Conservation (phyloP, 495 filamentous ascomycete genomes). For the Podospora anserina region DNA sequence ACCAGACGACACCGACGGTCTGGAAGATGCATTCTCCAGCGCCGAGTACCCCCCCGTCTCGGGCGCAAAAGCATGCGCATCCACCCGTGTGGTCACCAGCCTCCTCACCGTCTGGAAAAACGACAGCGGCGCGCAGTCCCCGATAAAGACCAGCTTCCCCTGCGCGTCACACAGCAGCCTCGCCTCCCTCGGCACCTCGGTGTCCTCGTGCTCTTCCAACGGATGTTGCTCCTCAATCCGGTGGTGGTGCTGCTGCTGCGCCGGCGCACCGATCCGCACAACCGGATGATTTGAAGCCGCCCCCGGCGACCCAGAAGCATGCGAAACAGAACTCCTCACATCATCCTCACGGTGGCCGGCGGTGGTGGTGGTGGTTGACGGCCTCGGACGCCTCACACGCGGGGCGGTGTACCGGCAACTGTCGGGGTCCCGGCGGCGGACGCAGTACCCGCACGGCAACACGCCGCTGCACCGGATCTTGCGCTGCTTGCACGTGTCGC, state of each 20-base stretch:
- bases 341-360: too few relatives aligned
- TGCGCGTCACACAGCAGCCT: constrained; percentile 56
- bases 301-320: not conserved
- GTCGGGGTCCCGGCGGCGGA: constrained; percentile 24
- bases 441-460: constrained; percentile 38
- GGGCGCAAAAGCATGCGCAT: constrained; percentile 60
- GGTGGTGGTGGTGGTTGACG: not conserved
- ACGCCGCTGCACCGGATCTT: constrained; percentile 44
- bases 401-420: constrained; percentile 30
- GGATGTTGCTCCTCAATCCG: not conserved
- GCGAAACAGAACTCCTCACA: not conserved
- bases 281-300: not conserved
- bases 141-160: constrained; percentile 62
- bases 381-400: constrained; percentile 18
- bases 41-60: constrained; percentile 64
- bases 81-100: constrained; percentile 62
- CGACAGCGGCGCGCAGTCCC: constrained; percentile 65
- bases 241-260: not conserved
- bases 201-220: constrained; percentile 37
- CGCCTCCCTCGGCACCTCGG: constrained; percentile 47
- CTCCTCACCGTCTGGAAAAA: constrained; percentile 65
- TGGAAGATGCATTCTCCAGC: constrained; percentile 48
- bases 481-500: constrained; percentile 45
- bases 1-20: constrained; percentile 1
- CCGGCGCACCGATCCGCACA: not conserved